A percentile compares a stretch with the other conserved stretches of the same genome.
Conservation (phyloP, 176 grass and related monocot genomes). For the Hyparrhenia diplandra region DNA sequence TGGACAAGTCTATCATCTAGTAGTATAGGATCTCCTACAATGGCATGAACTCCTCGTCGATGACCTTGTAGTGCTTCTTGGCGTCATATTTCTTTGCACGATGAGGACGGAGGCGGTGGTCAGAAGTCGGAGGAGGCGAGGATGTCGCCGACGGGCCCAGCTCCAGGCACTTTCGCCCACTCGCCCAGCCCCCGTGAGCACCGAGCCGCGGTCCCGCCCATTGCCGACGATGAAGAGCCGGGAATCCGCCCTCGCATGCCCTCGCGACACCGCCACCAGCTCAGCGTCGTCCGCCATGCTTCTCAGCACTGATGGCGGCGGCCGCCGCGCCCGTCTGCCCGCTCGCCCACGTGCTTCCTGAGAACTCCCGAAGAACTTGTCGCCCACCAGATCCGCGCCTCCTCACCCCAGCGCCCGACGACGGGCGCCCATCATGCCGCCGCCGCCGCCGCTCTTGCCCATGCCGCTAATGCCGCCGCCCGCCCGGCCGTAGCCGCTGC, state of each 20-base stretch:
- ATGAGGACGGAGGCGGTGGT: slow-evolving; percentile 58
- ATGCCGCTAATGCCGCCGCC: not conserved
- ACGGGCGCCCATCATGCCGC: not conserved
- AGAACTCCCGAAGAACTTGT: slow-evolving; percentile 73
- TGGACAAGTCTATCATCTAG: too few relatives aligned
- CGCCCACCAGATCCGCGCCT: slow-evolving; percentile 55
- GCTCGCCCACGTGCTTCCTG: slow-evolving; percentile 42
- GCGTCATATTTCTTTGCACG: slow-evolving; percentile 75
- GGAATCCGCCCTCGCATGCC: slow-evolving; percentile 49
- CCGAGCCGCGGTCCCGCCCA: slow-evolving; percentile 43
- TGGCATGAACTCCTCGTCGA: slow-evolving; percentile 85
- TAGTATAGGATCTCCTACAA: not conserved
- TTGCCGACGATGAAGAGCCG: slow-evolving; percentile 54
- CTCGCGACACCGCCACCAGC: slow-evolving; percentile 46
- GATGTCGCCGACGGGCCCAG: slow-evolving; percentile 77
- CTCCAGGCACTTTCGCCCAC: slow-evolving; percentile 78
- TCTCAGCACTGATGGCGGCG: slow-evolving; percentile 50
- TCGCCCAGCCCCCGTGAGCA: slow-evolving; percentile 63
- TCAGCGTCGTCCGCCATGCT: slow-evolving; percentile 66
- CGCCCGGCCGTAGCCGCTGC: not conserved
- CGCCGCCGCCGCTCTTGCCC: not conserved
- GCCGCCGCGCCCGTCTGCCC: not conserved
- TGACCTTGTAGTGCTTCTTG: slow-evolving; percentile 78
- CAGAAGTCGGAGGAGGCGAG: slow-evolving; percentile 64
- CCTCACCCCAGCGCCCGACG: slow-evolving; percentile 26